Evolutionary conservation across 2,329 filamentous ascomycete species (phyloP).

Genomic region (Hypoxylon sp.): DNA sequence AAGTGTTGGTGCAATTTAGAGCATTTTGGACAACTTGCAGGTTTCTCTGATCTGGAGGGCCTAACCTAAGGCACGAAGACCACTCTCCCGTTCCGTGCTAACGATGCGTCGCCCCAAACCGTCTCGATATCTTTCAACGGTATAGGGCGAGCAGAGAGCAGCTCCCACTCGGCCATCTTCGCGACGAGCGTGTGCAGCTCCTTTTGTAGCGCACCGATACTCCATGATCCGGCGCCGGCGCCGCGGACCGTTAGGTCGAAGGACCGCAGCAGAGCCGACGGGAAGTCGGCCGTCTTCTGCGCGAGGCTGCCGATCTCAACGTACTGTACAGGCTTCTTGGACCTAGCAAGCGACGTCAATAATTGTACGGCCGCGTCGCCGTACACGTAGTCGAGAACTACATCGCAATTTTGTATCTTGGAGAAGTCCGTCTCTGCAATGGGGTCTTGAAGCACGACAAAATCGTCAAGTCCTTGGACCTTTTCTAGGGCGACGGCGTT

Average conservation of each 20-base stretch:
- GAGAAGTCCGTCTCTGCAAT: conserved; percentile 60
- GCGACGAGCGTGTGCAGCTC: conserved; percentile 49
- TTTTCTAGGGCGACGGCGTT: conserved; percentile 56
- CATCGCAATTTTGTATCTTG: conserved; percentile 58
- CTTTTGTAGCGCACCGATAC: conserved; percentile 46
- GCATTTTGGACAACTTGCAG: too few species aligned
- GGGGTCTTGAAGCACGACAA: conserved; percentile 57
- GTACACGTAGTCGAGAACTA: conserved; percentile 69
- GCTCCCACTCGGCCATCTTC: conserved; percentile 49
- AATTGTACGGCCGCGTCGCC: conserved; percentile 58
- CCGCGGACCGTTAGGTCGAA: conserved; percentile 63
- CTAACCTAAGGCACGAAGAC: conserved; percentile 43
- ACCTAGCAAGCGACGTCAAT: conserved; percentile 54
- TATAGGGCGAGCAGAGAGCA: conserved; percentile 42
- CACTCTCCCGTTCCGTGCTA: conserved; percentile 43
- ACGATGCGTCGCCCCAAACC: conserved; percentile 48
- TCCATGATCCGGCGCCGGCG: conserved; percentile 59
- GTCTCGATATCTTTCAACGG: conserved; percentile 51
- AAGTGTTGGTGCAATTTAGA: not conserved
- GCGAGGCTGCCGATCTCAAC: conserved; percentile 64
- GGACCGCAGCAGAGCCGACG: conserved; percentile 59
- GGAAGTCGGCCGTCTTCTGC: conserved; percentile 53
- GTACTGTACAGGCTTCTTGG: conserved; percentile 61
- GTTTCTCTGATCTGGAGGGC: too few species aligned
- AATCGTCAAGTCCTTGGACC: conserved; percentile 59